Evolutionary conservation across 2,329 filamentous ascomycete species (phyloP).

Genomic region (Penicillium polonicum): DNA sequence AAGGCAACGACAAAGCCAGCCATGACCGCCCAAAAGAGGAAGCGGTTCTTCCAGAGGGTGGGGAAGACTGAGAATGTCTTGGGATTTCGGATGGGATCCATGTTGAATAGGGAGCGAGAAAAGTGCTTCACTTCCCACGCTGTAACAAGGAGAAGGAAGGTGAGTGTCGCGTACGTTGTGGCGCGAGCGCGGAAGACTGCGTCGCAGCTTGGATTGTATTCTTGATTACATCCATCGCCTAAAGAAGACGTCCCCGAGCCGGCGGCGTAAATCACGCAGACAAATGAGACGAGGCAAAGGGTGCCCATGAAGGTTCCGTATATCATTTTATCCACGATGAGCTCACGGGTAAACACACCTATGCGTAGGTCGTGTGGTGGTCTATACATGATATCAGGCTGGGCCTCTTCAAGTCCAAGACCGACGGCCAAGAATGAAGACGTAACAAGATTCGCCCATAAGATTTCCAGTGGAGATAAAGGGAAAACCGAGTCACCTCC

Average conservation of each 20-base stretch:
- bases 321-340: conserved; percentile 44
- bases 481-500: conserved; percentile 76
- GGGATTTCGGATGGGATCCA: conserved; percentile 55
- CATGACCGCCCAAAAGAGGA: conserved; percentile 65
- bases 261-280: conserved; percentile 40
- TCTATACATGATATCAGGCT: conserved; percentile 73
- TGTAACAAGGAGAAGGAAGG: conserved; percentile 71
- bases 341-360: conserved; percentile 43
- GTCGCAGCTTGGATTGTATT: conserved; percentile 50
- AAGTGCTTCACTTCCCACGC: conserved; percentile 77
- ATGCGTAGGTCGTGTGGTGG: conserved; percentile 65
- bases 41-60: conserved; percentile 68
- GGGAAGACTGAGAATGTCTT: conserved; percentile 62
- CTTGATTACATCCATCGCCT: conserved; percentile 55
- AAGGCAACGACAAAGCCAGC: conserved; percentile 57
- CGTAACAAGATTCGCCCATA: conserved; percentile 92
- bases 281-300: conserved; percentile 42
- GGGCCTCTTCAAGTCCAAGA: conserved; percentile 73
- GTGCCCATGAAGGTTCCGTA: conserved; percentile 49
- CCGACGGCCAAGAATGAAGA: conserved; percentile 84
- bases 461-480: conserved; percentile 77
- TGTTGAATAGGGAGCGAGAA: conserved; percentile 70
- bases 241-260: conserved; percentile 48
- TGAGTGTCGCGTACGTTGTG: conserved; percentile 71
- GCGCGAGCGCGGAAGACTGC: conserved; percentile 67